Evolutionary conservation across 176 grass and related monocot genomes (phyloP).

Genomic region (Zoysia japonica): DNA sequence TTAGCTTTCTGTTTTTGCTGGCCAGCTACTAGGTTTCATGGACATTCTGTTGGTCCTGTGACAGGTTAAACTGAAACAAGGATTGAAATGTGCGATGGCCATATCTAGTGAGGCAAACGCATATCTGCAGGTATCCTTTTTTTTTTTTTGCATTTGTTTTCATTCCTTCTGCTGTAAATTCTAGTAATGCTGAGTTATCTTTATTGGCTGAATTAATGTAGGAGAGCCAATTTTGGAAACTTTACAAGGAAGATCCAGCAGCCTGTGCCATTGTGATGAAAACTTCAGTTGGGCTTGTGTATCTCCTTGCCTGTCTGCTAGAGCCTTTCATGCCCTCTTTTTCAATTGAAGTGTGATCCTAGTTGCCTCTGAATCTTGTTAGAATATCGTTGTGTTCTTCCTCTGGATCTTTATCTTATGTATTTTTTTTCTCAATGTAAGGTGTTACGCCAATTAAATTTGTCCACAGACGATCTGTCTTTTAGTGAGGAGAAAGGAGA

Average conservation of each 20-base stretch:
- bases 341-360: conserved; percentile 67
- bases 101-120: conserved; percentile 92
- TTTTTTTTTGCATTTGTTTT: neutral
- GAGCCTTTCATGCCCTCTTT: conserved; percentile 96
- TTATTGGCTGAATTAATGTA: conserved; percentile 41
- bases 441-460: conserved; percentile 79
- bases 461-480: conserved; percentile 58
- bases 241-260: conserved; percentile 77
- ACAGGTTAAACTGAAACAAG: conserved; percentile 96
- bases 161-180: neutral
- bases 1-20: conserved; percentile 1
- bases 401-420: conserved; percentile 4
- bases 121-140: conserved; percentile 75
- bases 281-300: conserved; percentile 89
- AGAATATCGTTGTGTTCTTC: neutral
- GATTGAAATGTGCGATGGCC: conserved; percentile 76
- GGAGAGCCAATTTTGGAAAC: conserved; percentile 96
- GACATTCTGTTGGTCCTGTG: conserved; percentile 8
- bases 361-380: conserved; percentile 16
- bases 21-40: conserved; percentile 22
- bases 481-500: conserved; percentile 82
- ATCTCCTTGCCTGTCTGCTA: conserved; percentile 85
- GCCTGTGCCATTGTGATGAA: conserved; percentile 88
- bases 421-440: conserved; percentile 21
- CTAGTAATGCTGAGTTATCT: neutral